Evolutionary conservation across 805 yeast species (phyloP).

Genomic region (Kluyveromyces siamensis): DNA sequence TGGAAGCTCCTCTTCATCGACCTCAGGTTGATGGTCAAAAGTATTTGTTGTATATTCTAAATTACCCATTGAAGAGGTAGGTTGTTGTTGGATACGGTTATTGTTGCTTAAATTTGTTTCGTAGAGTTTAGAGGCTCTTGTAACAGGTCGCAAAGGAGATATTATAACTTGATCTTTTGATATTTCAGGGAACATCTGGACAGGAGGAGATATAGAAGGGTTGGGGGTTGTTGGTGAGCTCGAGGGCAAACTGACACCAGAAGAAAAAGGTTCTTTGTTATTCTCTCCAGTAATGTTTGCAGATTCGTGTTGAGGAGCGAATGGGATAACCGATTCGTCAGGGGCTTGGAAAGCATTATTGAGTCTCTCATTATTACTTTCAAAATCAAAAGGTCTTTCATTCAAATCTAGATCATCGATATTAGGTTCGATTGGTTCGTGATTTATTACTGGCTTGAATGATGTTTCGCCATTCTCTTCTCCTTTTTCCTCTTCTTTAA

Average conservation of each 20-base stretch:
- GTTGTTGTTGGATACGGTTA: background rate
- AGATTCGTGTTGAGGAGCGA: background rate
- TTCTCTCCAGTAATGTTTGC: background rate
- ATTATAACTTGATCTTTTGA: background rate
- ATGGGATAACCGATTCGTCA: background rate
- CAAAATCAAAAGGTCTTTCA: constrained; percentile 1
- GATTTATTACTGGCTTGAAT: background rate
- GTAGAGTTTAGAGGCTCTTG: background rate
- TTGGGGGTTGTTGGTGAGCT: background rate
- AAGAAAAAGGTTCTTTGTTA: background rate
- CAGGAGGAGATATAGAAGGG: background rate
- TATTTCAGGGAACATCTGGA: background rate
- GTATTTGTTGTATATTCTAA: background rate
- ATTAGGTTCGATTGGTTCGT: background rate
- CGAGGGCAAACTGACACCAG: background rate
- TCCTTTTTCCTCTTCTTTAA: constrained; percentile 1
- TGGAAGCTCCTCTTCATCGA: background rate
- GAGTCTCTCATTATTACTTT: background rate
- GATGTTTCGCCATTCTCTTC: background rate
- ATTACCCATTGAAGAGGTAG: background rate
- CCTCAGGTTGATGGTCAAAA: background rate
- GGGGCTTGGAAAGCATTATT: background rate
- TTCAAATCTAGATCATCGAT: background rate
- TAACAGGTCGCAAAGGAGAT: background rate
- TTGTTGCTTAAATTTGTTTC: background rate